Evolutionary conservation across 805 yeast species (phyloP).

Genomic region (Metschnikowia kunwiensis): DNA sequence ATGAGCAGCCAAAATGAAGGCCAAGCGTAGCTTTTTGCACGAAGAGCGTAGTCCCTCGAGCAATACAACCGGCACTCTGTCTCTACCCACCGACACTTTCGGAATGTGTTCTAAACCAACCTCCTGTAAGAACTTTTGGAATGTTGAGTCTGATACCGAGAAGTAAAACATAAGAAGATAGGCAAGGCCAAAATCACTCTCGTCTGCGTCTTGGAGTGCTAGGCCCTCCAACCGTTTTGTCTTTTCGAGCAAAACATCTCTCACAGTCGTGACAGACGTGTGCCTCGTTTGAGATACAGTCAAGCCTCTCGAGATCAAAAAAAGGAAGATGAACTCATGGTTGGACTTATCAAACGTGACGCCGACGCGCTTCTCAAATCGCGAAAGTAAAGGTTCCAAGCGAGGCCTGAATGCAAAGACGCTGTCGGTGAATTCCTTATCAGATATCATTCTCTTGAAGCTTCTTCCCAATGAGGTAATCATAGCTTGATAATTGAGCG

Average conservation of each 20-base stretch:
- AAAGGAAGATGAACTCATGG: constrained; percentile 50
- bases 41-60: constrained; percentile 25
- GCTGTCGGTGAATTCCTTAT: constrained; percentile 24
- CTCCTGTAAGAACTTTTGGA: constrained; percentile 24
- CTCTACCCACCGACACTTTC: constrained; percentile 10
- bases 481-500: constrained; percentile 16
- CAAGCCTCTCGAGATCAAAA: constrained; percentile 53
- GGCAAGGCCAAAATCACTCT: constrained; percentile 4
- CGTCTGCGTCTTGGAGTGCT: neutral
- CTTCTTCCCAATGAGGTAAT: constrained; percentile 25
- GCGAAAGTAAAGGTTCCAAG: constrained; percentile 41
- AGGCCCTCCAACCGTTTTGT: neutral
- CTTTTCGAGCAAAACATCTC: neutral
- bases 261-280: constrained; percentile 33
- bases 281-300: constrained; percentile 54
- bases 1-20: constrained; percentile 30
- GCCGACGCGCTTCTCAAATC: constrained; percentile 42
- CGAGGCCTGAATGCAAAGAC: constrained; percentile 31
- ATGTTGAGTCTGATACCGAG: constrained; percentile 24
- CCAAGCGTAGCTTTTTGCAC: constrained; percentile 20
- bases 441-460: constrained; percentile 25
- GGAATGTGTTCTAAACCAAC: constrained; percentile 19
- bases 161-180: constrained; percentile 36
- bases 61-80: constrained; percentile 28
- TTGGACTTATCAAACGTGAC: constrained; percentile 41